Percentiles rank a stretch among this genome's conserved stretches.
Conservation (phyloP, 2,329 filamentous ascomycete species). For the Aspergillus ibericus region DNA sequence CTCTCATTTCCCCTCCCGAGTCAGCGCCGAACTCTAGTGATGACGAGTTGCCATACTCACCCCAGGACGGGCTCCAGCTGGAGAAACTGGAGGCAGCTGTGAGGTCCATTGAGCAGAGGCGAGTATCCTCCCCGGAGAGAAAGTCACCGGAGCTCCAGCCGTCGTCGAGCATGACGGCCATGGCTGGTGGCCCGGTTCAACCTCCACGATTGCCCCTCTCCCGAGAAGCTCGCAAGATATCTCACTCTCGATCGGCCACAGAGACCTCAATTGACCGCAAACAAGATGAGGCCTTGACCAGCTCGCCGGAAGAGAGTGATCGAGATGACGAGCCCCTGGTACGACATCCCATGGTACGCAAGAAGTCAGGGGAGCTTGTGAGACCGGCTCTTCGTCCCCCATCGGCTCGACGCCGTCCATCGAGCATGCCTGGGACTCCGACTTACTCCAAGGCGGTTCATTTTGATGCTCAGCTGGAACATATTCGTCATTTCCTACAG, state of each 20-base stretch:
- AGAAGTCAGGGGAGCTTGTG: conserved; percentile 97
- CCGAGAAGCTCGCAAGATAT: conserved; percentile 59
- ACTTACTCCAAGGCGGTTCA: conserved; percentile 97
- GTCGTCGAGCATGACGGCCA: conserved; percentile 32
- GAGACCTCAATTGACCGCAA: conserved; percentile 54
- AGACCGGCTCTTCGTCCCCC: conserved; percentile 82
- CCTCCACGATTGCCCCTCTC: conserved; percentile 46
- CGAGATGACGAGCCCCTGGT: conserved; percentile 64
- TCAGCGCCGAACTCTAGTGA: conserved; percentile 79
- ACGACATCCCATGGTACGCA: conserved; percentile 92
- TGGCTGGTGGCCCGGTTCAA: conserved; percentile 20
- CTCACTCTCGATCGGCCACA: conserved; percentile 61
- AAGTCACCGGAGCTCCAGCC: conserved; percentile 18
- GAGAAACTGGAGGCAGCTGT: conserved; percentile 79
- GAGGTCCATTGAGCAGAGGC: conserved; percentile 64
- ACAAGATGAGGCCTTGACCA: conserved; percentile 43
- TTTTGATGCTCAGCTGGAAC: conserved; percentile 94
- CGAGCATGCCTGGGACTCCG: conserved; percentile 95
- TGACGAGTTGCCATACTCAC: conserved; percentile 57
- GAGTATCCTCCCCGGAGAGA: conserved; percentile 33
- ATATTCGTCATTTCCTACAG: conserved; percentile 92
- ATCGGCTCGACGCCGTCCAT: conserved; percentile 73
- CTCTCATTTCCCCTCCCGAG: conserved; percentile 88
- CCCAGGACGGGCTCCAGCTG: conserved; percentile 49
- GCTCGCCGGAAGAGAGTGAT: conserved; percentile 45